Evolutionary conservation across 305 asterid species (phyloP).

Genomic region (Coffea humblotiana): DNA sequence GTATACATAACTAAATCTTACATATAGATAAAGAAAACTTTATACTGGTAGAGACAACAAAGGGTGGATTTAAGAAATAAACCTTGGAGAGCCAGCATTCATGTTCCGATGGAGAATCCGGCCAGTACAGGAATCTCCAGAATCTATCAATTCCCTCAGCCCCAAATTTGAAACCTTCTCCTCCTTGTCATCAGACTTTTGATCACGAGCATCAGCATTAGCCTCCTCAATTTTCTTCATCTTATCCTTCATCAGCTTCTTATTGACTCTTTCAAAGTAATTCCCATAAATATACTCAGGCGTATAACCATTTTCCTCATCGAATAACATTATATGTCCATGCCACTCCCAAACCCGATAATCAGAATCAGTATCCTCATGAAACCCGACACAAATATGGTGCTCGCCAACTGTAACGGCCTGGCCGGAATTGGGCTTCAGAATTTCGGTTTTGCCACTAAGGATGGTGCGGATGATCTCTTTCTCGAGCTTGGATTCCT

Average conservation of each 20-base stretch:
- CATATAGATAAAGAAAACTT: background rate
- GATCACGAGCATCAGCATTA: conserved; percentile 31
- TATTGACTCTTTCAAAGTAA: conserved; percentile 69
- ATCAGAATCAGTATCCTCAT: conserved; percentile 73
- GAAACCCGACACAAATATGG: conserved; percentile 89
- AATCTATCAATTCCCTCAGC: conserved; percentile 76
- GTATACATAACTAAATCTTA: background rate
- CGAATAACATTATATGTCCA: conserved; percentile 88
- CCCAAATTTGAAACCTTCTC: conserved; percentile 60
- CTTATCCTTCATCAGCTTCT: conserved; percentile 27
- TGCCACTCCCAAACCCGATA: conserved; percentile 99
- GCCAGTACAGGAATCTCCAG: conserved; percentile 44
- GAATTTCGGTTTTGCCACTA: conserved; percentile 52
- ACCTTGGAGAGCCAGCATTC: conserved; percentile 43
- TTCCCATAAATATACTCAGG: conserved; percentile 96
- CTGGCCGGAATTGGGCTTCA: conserved; percentile 92
- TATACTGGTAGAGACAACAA: background rate
- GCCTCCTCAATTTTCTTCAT: conserved; percentile 24
- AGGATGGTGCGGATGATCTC: conserved; percentile 70
- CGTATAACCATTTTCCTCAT: conserved; percentile 82
- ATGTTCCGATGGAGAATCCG: conserved; percentile 50
- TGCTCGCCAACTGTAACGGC: conserved; percentile 85
- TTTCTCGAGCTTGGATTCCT: conserved; percentile 82
- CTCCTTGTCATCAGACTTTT: conserved; percentile 19
- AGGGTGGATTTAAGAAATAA: background rate